phyloP scores from a whole-genome alignment of 305 asterid genomes.

The Solanum chacoense region DNA sequence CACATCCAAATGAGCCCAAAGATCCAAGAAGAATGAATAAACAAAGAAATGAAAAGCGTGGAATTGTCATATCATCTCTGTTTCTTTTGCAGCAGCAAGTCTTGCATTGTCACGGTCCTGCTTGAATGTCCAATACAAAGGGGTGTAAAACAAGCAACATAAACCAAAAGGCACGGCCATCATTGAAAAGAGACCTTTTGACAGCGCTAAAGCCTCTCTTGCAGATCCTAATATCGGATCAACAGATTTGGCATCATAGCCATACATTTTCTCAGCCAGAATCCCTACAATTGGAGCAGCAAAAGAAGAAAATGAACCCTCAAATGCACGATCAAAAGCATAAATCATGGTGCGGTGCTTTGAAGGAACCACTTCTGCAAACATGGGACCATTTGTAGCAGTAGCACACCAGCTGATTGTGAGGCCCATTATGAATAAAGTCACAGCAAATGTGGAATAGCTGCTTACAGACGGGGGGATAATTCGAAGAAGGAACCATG shows the following conservation, averaged over 20 bases:
- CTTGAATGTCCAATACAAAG: conserved; percentile 71
- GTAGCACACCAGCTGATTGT: conserved; percentile 85
- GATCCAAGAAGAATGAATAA: neutral
- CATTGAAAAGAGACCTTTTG: conserved; percentile 74
- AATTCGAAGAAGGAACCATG: conserved; percentile 56
- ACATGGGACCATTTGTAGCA: conserved; percentile 88
- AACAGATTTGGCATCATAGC: conserved; percentile 59
- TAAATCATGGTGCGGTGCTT: conserved; percentile 88
- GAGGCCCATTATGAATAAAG: conserved; percentile 85
- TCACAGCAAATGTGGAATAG: conserved; percentile 51
- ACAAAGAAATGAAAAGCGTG: neutral
- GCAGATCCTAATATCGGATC: conserved; percentile 63
- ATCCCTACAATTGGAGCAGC: conserved; percentile 89
- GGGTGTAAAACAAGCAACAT: conserved; percentile 81
- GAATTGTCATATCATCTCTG: conserved; percentile 49
- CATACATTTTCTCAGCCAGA: conserved; percentile 73
- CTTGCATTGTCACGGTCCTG: conserved; percentile 71
- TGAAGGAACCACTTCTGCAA: conserved; percentile 91
- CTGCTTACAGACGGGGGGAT: conserved; percentile 59
- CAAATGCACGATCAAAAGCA: conserved; percentile 88
- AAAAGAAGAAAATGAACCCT: conserved; percentile 80
- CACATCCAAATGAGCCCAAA: neutral
- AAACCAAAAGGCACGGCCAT: conserved; percentile 79
- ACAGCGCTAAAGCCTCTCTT: conserved; percentile 63
- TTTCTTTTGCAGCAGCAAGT: conserved; percentile 48